phyloP scores from a whole-genome alignment of 2,329 filamentous ascomycete species.

The Pseudocercospora crystallina region DNA sequence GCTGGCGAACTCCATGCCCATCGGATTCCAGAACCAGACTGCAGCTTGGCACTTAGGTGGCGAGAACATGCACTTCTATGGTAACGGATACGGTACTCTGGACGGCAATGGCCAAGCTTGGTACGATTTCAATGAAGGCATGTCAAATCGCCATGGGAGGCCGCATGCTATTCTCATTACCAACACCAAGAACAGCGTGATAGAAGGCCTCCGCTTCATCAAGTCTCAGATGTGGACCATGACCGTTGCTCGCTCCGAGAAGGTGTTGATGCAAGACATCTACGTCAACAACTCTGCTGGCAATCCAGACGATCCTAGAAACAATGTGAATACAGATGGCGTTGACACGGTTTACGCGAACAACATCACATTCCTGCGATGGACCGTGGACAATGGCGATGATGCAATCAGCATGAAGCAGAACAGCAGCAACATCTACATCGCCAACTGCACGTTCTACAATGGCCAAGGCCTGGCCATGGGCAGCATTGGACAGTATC shows the following conservation, averaged over 20 bases:
- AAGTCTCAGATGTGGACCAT: constrained; percentile 56
- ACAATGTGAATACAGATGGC: constrained; percentile 44
- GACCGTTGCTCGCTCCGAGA: constrained; percentile 52
- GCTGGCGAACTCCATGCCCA: constrained; percentile 51
- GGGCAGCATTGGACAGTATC: constrained; percentile 59
- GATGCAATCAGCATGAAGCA: constrained; percentile 56
- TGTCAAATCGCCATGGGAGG: constrained; percentile 37
- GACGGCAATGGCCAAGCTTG: constrained; percentile 62
- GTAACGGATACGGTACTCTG: constrained; percentile 54
- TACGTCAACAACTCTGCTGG: constrained; percentile 56
- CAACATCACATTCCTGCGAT: constrained; percentile 54
- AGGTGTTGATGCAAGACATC: constrained; percentile 52
- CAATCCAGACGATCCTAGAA: constrained; percentile 25
- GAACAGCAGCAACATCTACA: constrained; percentile 56
- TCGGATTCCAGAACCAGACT: constrained; percentile 58
- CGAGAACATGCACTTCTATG: constrained; percentile 50
- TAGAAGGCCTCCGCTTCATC: constrained; percentile 53
- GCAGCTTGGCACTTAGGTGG: constrained; percentile 58
- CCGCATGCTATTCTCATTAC: constrained; percentile 55
- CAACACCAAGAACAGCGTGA: constrained; percentile 48
- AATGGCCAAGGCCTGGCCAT: constrained; percentile 56
- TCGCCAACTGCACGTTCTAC: constrained; percentile 52
- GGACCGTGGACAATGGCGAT: constrained; percentile 55
- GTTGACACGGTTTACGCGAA: constrained; percentile 56
- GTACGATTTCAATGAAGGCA: constrained; percentile 46